Evolutionary conservation across 345 rosid species (phyloP).

Genomic region (Murraya koenigii): DNA sequence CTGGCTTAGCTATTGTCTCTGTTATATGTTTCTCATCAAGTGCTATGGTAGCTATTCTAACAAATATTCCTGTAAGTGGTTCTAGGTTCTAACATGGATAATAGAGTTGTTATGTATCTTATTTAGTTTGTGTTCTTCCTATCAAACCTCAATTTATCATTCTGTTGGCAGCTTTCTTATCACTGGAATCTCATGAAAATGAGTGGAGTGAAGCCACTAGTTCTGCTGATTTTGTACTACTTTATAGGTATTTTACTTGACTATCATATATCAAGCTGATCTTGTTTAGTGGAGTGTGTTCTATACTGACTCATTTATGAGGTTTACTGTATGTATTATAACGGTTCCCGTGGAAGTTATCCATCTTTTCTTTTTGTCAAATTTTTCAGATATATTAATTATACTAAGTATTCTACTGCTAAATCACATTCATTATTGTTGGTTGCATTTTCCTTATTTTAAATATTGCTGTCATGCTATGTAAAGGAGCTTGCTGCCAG

Average conservation of each 20-base stretch:
- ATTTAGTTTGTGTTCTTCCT: background rate
- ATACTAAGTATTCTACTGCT: background rate
- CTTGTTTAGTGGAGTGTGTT: too few relatives aligned
- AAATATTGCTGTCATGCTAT: background rate
- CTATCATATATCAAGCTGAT: background rate
- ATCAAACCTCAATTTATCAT: background rate
- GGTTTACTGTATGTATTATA: background rate
- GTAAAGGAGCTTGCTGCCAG: background rate
- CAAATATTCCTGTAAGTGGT: conserved; percentile 35
- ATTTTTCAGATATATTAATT: background rate
- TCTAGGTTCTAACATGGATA: background rate
- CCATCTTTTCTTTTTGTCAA: background rate
- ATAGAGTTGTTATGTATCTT: background rate
- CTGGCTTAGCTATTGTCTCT: conserved; percentile 36
- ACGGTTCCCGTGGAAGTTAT: background rate
- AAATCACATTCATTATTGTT: background rate
- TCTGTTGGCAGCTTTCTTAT: conserved; percentile 34
- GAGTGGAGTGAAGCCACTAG: conserved; percentile 14
- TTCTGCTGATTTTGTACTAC: conserved; percentile 30
- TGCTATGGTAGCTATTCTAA: conserved; percentile 31
- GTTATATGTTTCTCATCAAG: conserved; percentile 36
- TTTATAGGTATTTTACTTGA: conserved; percentile 31
- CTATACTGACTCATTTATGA: background rate
- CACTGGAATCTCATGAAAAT: conserved; percentile 25
- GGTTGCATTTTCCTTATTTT: background rate